phyloP scores from a whole-genome alignment of 2,329 filamentous ascomycete species.

The Furcasterigmium sp. region DNA sequence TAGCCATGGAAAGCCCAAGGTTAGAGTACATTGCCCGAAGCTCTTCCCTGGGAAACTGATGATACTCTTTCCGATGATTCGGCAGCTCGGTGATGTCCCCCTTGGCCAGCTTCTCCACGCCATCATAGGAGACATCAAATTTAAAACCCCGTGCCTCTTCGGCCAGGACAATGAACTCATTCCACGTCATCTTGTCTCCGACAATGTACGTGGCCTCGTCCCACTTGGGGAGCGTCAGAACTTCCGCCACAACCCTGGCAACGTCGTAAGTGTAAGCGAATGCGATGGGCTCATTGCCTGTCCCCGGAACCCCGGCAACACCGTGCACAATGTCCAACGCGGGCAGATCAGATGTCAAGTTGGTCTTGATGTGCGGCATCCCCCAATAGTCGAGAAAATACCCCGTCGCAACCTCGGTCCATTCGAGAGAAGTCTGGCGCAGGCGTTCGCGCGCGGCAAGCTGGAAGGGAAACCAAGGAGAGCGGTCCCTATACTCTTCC shows the following conservation, averaged over 20 bases:
- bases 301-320: constrained; percentile 24
- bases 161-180: constrained; percentile 27
- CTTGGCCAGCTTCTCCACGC: constrained; percentile 19
- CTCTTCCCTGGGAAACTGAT: constrained; percentile 7
- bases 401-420: constrained; percentile 15
- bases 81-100: constrained; percentile 22
- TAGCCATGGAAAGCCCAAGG: not conserved
- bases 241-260: constrained; percentile 29
- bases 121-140: constrained; percentile 27
- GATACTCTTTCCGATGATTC: constrained; percentile 6
- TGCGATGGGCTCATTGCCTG: constrained; percentile 30
- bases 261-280: constrained; percentile 40
- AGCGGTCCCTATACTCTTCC: constrained; percentile 1
- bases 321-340: not conserved
- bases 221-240: constrained; percentile 26
- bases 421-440: constrained; percentile 5
- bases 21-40: not conserved
- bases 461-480: not conserved
- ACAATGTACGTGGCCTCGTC: constrained; percentile 22
- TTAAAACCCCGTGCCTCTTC: constrained; percentile 28
- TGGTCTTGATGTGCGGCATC: not conserved
- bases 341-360: not conserved
- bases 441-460: not conserved
- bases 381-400: constrained; percentile 19
- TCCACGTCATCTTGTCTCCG: constrained; percentile 29